Evolutionary conservation across 371 early-diverging fungal species (phyloP), one percentile per base, ranked within the genome.

Genomic region (Batkoa obscura): DNA sequence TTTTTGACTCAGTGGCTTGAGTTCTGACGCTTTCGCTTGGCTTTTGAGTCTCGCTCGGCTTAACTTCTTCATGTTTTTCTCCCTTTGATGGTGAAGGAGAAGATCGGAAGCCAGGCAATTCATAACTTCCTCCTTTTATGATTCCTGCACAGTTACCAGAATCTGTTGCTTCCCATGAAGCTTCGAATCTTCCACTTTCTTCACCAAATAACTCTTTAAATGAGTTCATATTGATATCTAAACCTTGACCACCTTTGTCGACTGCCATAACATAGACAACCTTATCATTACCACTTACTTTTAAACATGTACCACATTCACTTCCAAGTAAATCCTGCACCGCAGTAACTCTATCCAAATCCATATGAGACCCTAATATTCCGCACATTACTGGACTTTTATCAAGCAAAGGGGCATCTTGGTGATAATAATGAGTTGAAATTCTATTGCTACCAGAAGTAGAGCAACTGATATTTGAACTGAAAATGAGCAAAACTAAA

Each of bases 181-280:
- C 68, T 2, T 63, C 55, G 5, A 59, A 66, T 1, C 60, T 45
- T 41, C 66, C 68, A 37, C 60, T 62, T n/a, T 57, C 60, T n/a
- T 64, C 59, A 9, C 62, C 53, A 31, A 68, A 66, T 41, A 69
- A 55, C 47, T 57, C 35, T 2, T 59, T 56, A 51, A 69, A 69
- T 39, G 62, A 48, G 23, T 59, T 60, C 33, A 60, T 59, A 62
- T 67, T 68, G 50, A 74, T 60, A 55, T 74, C 74, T 39, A 76
- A 60, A 9, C 76, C 75, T 4, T 54, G 52, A 9, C 74, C 75
- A 39, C 75, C 76, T 1, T 66, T 61, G 53, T 76, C 76, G 10
- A 76, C 72, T 1, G 72, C 76, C 55, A 76, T 59, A 6, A 75
- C 76, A 34, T 74, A 71, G 37, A 68, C 63, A 32, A 42, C 66